phyloP scores from a whole-genome alignment of 1,284 basidiomycete species.

The Entoloma clypeatum region DNA sequence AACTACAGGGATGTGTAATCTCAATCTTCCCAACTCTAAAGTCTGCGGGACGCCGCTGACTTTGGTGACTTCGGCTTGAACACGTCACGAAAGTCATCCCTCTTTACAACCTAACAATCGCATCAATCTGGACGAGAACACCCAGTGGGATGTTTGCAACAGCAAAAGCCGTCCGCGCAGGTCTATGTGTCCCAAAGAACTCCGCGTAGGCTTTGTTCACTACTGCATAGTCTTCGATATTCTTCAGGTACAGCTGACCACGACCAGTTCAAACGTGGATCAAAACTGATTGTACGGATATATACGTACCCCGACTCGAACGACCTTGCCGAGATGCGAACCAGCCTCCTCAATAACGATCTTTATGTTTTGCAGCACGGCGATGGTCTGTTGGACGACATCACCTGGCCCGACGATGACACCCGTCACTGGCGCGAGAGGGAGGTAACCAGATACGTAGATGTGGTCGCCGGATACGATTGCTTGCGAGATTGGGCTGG shows the following conservation, averaged over 20 bases:
- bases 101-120: conserved; percentile 9
- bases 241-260: conserved; percentile 11
- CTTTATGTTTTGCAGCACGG: conserved; percentile 9
- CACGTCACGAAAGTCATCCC: too few relatives aligned
- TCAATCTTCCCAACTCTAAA: too few relatives aligned
- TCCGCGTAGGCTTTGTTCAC: conserved; percentile 7
- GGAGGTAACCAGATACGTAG: conserved; percentile 13
- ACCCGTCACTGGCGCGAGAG: conserved; percentile 9
- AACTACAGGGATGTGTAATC: too few relatives aligned
- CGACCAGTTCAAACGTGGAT: background rate
- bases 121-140: conserved; percentile 8
- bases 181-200: conserved; percentile 9
- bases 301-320: conserved; percentile 12
- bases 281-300: background rate
- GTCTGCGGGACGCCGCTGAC: too few relatives aligned
- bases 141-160: conserved; percentile 5
- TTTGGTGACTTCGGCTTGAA: too few relatives aligned
- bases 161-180: conserved; percentile 8
- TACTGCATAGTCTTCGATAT: conserved; percentile 8
- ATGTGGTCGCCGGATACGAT: conserved; percentile 10
- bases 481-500: conserved; percentile 14
- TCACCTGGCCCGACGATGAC: conserved; percentile 10
- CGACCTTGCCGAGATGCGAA: conserved; percentile 12
- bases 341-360: conserved; percentile 10
- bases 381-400: conserved; percentile 9